Percentiles rank a stretch among this genome's conserved stretches.
Evolutionary conservation across 208 protist genomes (phyloP).

Genomic region (Trypanosoma mega): DNA sequence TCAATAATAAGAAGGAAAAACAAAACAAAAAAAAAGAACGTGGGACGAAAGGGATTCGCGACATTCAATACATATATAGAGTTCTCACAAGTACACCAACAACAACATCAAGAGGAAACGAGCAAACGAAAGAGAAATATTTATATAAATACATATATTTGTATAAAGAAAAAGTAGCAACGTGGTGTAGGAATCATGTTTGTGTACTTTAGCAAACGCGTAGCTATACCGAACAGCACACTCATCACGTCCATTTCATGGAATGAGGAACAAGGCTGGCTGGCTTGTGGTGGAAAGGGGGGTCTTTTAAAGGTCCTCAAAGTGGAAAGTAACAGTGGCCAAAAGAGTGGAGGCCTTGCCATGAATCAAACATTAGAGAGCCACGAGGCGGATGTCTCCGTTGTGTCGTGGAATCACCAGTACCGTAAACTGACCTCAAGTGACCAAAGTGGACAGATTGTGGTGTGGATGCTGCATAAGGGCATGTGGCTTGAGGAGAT

Average conservation of each 20-base stretch:
- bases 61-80: no score
- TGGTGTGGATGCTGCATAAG: constrained; percentile 97
- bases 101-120: no score
- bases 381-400: constrained; percentile 75
- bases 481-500: constrained; percentile 98
- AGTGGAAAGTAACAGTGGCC: constrained; percentile 73
- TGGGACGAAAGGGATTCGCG: no score
- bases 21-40: neutral
- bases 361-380: constrained; percentile 96
- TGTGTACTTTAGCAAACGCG: constrained; percentile 95
- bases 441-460: constrained; percentile 94
- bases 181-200: constrained; percentile 73
- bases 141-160: neutral
- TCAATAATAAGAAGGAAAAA: constrained; percentile 1
- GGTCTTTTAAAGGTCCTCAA: constrained; percentile 96
- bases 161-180: neutral
- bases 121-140: neutral
- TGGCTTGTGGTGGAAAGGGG: constrained; percentile 94
- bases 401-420: constrained; percentile 95
- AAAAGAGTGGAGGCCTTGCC: constrained; percentile 85
- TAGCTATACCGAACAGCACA: constrained; percentile 94
- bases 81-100: no score
- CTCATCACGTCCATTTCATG: constrained; percentile 88
- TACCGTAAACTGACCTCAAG: constrained; percentile 95
- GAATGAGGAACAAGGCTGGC: constrained; percentile 96